Base-by-base conservation (phyloP, 768 basidiomycete genomes). In the Polyporus arcularius region DNA sequence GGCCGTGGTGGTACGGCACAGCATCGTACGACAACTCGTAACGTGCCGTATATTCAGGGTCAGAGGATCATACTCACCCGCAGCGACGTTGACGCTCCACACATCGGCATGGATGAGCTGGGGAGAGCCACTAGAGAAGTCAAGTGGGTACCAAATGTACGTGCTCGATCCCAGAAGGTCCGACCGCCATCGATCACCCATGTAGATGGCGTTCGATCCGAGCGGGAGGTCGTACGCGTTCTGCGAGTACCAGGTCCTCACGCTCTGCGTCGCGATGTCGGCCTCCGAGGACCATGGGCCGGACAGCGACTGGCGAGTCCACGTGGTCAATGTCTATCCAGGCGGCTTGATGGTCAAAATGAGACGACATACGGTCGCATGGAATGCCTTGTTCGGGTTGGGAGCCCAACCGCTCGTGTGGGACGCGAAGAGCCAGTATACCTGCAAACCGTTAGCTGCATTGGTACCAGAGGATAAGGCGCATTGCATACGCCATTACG, bases 161-260 rank as follows among this genome's bases (percentile, higher is more conserved):
- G 76, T 72, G 66, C 83, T 84, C 65, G 79, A 82, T 14, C 85
- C 85, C 4, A 86, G 76, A 18, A 83, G 66, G 39, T 71, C 69
- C 18, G 83, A 78, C 14, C 82, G 72, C 85, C 85, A 87, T 52
- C 85, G 81, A 68, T 87, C 85, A 45, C 85, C 85, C 82, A 86
- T 85, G 65, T 86, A 87, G 53, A 87, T 78, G 2, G 77, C 80
- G 53, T 77, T 80, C 4, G 72, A 72, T 7, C 79, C 82, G 31
- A 85, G 70, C 14, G 78, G 75, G 48, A 85, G 68, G 67, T 85
- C 83, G 65, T 74, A 85, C 4, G 80, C 75, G 68, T 86, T 87
- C 72, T 86, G 85, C 21, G 84, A 85, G 70, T 80, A 85, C 67
- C 83, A 87, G 5, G 85, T 87, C 40, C 80, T 74, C 38, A 78